Evolutionary conservation across 345 rosid species (phyloP).

Genomic region (Balakata baccata): DNA sequence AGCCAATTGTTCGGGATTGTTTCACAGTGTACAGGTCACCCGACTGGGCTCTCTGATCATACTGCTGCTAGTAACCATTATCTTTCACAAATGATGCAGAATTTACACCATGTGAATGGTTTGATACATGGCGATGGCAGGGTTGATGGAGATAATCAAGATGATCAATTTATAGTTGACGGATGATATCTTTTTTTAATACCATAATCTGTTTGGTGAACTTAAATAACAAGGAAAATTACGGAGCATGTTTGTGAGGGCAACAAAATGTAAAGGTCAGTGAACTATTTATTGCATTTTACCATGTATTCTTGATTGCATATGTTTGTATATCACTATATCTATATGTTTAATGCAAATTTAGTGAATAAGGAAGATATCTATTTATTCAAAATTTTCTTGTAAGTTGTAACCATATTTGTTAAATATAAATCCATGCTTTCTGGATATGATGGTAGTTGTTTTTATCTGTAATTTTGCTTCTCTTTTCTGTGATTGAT

Average conservation of each 20-base stretch:
- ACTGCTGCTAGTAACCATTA: conserved; percentile 55
- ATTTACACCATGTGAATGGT: conserved; percentile 67
- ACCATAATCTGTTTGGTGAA: conserved; percentile 8
- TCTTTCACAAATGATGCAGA: conserved; percentile 76
- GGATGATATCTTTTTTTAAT: conserved; percentile 37
- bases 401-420: conserved; percentile 25
- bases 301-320: conserved; percentile 24
- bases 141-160: conserved; percentile 72
- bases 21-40: conserved; percentile 72
- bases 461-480: background rate
- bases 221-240: conserved; percentile 1
- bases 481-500: background rate
- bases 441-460: background rate
- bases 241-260: conserved; percentile 9
- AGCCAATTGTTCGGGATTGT: conserved; percentile 62
- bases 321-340: conserved; percentile 22
- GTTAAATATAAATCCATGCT: background rate
- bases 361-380: conserved; percentile 20
- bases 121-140: conserved; percentile 61
- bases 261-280: conserved; percentile 40
- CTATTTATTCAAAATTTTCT: conserved; percentile 16
- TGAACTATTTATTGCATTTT: conserved; percentile 25
- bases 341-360: conserved; percentile 19
- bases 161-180: conserved; percentile 75
- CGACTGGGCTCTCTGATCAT: conserved; percentile 62